Evolutionary conservation across 192 early-diverging fungal genomes (phyloP).

Genomic region (Chytriomyces sp.): DNA sequence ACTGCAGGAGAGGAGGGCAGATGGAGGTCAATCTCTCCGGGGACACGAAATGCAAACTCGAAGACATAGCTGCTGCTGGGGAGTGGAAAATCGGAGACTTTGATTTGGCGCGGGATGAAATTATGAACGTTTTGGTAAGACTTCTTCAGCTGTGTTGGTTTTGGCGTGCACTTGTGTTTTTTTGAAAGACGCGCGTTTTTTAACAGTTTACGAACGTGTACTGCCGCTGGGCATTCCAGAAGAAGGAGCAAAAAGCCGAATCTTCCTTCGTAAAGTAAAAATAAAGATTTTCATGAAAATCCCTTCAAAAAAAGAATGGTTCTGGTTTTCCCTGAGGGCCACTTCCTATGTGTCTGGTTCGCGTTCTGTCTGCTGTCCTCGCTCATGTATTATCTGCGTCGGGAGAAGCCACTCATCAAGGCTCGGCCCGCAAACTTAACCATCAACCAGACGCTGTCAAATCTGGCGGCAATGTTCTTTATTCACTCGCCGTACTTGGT

Average conservation of each 20-base stretch:
- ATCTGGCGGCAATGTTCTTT: neutral
- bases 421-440: neutral
- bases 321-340: no score
- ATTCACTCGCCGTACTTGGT: neutral
- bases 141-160: neutral
- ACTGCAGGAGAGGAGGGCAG: neutral
- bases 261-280: no score
- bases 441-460: neutral
- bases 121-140: neutral
- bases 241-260: neutral
- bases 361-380: neutral
- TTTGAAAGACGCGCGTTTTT: neutral
- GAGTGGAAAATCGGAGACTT: conserved; percentile 1
- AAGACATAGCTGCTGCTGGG: neutral
- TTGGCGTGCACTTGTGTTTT: neutral
- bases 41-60: neutral
- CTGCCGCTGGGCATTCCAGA: conserved; percentile 14
- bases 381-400: neutral
- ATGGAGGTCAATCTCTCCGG: neutral
- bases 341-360: neutral
- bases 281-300: no score
- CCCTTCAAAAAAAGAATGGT: no score
- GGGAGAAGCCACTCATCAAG: neutral
- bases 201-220: conserved; percentile 13
- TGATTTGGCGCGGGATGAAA: neutral